A percentile compares a stretch with the other conserved stretches of the same genome.
phyloP scores from a whole-genome alignment of 208 protist genomes.

The Trichomonas gallinae region DNA sequence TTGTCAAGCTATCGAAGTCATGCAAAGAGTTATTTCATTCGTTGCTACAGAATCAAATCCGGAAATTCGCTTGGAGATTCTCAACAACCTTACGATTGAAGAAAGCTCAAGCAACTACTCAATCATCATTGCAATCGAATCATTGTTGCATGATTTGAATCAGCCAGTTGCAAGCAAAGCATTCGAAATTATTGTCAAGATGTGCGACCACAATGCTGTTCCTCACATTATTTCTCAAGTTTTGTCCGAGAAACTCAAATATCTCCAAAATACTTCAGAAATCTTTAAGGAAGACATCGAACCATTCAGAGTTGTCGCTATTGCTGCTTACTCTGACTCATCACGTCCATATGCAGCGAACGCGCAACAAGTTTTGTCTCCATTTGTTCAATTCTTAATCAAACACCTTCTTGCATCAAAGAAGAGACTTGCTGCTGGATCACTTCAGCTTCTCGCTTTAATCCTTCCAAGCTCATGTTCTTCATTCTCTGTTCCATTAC shows the following conservation, averaged over 20 bases:
- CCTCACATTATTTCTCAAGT: neutral
- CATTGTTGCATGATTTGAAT: neutral
- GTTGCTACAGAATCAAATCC: neutral
- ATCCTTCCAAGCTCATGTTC: neutral
- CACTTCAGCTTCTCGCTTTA: neutral
- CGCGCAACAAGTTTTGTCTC: neutral
- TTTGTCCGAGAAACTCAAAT: neutral
- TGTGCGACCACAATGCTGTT: neutral
- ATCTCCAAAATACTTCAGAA: neutral
- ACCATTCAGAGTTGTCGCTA: neutral
- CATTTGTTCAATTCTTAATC: neutral
- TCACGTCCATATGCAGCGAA: neutral
- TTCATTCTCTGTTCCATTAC: neutral
- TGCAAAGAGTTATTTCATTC: neutral
- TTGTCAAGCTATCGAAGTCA: neutral
- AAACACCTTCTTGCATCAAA: neutral
- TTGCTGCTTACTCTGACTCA: neutral
- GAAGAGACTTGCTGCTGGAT: neutral
- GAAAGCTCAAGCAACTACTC: neutral
- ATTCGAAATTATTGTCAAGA: neutral
- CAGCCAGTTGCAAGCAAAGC: neutral
- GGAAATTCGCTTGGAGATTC: neutral
- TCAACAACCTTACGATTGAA: neutral
- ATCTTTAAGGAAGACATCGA: neutral
- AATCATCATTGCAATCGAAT: neutral